Conservation (phyloP, 2,329 filamentous ascomycete genomes). For the Pestalotiopsis sp. region DNA sequence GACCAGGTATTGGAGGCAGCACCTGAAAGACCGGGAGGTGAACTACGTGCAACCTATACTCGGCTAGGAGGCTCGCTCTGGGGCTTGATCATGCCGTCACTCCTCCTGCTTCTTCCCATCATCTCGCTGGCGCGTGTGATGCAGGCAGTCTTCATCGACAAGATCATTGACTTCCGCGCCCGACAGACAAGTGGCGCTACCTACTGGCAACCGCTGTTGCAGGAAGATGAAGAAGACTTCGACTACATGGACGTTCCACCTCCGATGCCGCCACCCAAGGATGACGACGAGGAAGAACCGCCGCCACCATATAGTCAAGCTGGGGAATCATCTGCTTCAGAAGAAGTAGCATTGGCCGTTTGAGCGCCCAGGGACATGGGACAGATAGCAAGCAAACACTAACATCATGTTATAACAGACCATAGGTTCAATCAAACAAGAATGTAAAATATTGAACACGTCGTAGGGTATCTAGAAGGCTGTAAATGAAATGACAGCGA, state of each 20-base stretch:
- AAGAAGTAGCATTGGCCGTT: not conserved
- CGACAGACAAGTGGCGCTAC: not conserved
- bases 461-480: slow-evolving; percentile 9
- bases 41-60: not conserved
- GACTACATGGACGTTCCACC: not conserved
- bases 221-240: not conserved
- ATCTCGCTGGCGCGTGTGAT: not conserved
- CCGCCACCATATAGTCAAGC: not conserved
- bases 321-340: not conserved
- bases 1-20: not conserved
- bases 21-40: not conserved
- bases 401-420: not conserved
- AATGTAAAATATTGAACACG: not conserved
- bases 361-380: not conserved
- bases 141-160: not conserved
- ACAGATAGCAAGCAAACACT: not conserved
- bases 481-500: not conserved
- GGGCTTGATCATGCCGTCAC: not conserved
- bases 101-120: not conserved
- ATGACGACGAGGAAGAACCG: slow-evolving; percentile 1
- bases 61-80: not conserved
- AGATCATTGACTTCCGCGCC: not conserved
- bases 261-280: slow-evolving; percentile 6
- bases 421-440: not conserved
- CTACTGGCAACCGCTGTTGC: not conserved